phyloP scores from a whole-genome alignment of 2,329 filamentous ascomycete species.

The Botryotinia convoluta region DNA sequence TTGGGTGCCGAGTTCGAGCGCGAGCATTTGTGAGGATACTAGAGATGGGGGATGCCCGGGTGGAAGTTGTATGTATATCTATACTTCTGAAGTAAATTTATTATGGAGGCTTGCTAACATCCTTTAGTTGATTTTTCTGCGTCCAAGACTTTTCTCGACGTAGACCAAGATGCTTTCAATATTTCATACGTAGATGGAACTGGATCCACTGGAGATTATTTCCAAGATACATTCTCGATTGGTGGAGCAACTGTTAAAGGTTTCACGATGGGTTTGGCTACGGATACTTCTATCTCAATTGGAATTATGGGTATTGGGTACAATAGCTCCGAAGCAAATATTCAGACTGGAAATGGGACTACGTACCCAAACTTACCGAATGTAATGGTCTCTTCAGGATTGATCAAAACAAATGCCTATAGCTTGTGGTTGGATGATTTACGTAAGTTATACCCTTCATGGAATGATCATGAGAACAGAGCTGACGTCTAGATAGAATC shows the following conservation, averaged over 20 bases:
- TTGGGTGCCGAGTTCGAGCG: constrained; percentile 49
- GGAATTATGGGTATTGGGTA: constrained; percentile 62
- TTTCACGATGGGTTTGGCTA: constrained; percentile 56
- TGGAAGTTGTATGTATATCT: constrained; percentile 45
- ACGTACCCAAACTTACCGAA: constrained; percentile 37
- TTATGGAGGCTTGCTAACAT: constrained; percentile 1
- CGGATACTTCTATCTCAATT: constrained; percentile 47
- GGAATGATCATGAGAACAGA: not conserved
- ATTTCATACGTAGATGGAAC: constrained; percentile 61
- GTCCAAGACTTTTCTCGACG: constrained; percentile 49
- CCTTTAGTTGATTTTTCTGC: constrained; percentile 46
- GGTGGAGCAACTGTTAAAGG: constrained; percentile 48
- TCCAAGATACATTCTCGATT: constrained; percentile 55
- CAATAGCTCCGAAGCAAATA: constrained; percentile 44
- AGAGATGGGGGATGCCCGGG: constrained; percentile 44
- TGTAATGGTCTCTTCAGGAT: constrained; percentile 42
- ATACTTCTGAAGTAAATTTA: not conserved
- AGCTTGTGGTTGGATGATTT: constrained; percentile 42
- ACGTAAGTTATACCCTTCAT: constrained; percentile 28
- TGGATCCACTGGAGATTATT: constrained; percentile 54
- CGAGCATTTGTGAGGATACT: constrained; percentile 33
- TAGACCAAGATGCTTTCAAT: constrained; percentile 48
- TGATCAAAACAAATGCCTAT: constrained; percentile 45
- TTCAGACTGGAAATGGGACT: constrained; percentile 46
- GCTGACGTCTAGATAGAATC: constrained; percentile 31